phyloP scores from a whole-genome alignment of 2,329 filamentous ascomycete genomes.

The Aspergillus viridinutans region DNA sequence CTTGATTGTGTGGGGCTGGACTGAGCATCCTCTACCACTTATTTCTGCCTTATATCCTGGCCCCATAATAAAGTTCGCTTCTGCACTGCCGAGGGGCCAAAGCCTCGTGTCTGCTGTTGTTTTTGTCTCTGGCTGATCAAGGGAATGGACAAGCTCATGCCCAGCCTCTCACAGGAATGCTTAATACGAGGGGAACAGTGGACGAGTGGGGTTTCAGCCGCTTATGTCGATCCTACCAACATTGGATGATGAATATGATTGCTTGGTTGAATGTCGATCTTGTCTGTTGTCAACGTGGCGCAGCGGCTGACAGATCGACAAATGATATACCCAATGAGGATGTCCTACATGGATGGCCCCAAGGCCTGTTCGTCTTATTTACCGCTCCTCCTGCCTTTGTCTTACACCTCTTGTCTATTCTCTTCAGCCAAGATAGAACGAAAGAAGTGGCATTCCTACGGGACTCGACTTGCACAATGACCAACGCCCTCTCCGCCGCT shows the following conservation, averaged over 20 bases:
- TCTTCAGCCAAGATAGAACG: not conserved
- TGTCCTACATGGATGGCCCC: not conserved
- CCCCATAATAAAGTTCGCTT: not conserved
- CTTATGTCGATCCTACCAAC: not conserved
- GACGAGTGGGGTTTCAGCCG: not conserved
- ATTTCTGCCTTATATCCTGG: not conserved
- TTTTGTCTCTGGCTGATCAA: no score
- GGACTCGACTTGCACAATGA: constrained; percentile 4
- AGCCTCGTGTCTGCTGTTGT: not conserved
- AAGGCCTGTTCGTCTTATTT: not conserved
- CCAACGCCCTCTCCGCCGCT: not conserved
- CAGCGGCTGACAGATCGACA: constrained; percentile 2
- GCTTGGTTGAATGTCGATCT: not conserved
- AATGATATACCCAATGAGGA: not conserved
- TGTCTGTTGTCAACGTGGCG: constrained; percentile 2
- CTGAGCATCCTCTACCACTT: not conserved
- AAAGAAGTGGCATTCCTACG: not conserved
- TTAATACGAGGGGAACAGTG: not conserved
- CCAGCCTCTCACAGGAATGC: not conserved
- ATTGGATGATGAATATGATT: not conserved
- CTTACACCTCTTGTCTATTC: not conserved
- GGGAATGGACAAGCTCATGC: not conserved
- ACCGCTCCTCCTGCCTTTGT: not conserved
- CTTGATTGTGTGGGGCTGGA: not conserved
- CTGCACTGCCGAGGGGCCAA: not conserved